Evolutionary conservation across 345 rosid species (phyloP).

Genomic region (Euphorbia pulcherrima): DNA sequence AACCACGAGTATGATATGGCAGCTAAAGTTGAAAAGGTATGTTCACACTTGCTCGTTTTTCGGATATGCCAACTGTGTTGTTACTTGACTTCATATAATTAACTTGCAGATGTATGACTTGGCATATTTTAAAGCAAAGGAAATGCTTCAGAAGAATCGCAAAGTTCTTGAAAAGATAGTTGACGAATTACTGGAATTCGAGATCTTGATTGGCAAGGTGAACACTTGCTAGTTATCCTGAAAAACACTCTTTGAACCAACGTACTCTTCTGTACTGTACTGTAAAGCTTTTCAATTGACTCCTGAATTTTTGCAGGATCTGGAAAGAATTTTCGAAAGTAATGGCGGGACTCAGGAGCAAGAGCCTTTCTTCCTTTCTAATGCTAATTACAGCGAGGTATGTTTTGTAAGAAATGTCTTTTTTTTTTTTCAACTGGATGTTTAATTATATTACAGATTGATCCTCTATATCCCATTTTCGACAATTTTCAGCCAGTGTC

Average conservation of each 20-base stretch:
- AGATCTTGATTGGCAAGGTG: slow-evolving; percentile 88
- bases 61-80: not conserved
- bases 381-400: slow-evolving; percentile 51
- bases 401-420: not conserved
- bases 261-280: not conserved
- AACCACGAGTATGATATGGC: slow-evolving; percentile 82
- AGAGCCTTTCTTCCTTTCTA: slow-evolving; percentile 71
- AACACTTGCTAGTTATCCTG: slow-evolving; percentile 11
- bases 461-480: slow-evolving; percentile 6
- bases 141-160: slow-evolving; percentile 66
- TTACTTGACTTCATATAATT: no score
- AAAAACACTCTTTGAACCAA: slow-evolving; percentile 13
- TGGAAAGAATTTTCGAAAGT: slow-evolving; percentile 60
- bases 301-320: slow-evolving; percentile 44
- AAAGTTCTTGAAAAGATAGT: slow-evolving; percentile 77
- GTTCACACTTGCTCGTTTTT: slow-evolving; percentile 15
- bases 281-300: slow-evolving; percentile 15
- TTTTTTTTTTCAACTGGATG: not conserved
- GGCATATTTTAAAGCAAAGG: slow-evolving; percentile 73
- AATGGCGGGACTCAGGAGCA: slow-evolving; percentile 63
- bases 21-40: slow-evolving; percentile 79
- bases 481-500: slow-evolving; percentile 54
- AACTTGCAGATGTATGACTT: slow-evolving; percentile 64
- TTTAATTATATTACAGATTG: not conserved
- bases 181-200: slow-evolving; percentile 81